Evolutionary conservation across 139 green algal genomes (phyloP).

Genomic region (Volvox reticuliferus): DNA sequence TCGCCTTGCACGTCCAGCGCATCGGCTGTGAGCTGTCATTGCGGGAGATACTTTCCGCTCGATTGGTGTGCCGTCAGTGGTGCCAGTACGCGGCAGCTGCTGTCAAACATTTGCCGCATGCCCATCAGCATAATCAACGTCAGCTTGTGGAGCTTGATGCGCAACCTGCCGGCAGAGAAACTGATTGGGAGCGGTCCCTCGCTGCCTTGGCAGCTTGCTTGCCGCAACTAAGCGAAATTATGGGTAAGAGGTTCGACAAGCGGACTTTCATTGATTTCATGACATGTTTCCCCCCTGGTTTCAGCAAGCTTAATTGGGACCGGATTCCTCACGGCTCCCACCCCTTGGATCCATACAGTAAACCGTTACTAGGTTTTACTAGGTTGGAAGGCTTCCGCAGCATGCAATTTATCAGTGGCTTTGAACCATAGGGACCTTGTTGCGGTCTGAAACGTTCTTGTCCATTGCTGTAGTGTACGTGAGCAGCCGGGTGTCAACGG

Average conservation of each 20-base stretch:
- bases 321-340: no score
- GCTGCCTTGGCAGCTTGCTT: slow-evolving; percentile 18
- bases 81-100: not conserved
- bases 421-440: no score
- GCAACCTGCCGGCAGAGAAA: not conserved
- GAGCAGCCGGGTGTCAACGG: not conserved
- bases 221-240: not conserved
- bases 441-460: no score
- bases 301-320: no score
- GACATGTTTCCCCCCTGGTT: no score
- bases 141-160: slow-evolving; percentile 32
- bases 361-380: no score
- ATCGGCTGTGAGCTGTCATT: slow-evolving; percentile 17
- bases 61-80: slow-evolving; percentile 20
- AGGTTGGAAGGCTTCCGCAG: no score
- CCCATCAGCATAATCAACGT: slow-evolving; percentile 1
- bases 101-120: not conserved
- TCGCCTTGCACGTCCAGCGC: slow-evolving; percentile 3
- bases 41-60: slow-evolving; percentile 12
- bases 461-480: slow-evolving; percentile 13
- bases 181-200: not conserved
- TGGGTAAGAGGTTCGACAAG: not conserved
- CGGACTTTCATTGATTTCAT: no score
- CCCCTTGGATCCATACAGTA: no score
- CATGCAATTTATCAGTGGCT: no score